Base-by-base conservation (phyloP, 2,329 filamentous ascomycete genomes). In the Phyllosticta ampelicida region DNA sequence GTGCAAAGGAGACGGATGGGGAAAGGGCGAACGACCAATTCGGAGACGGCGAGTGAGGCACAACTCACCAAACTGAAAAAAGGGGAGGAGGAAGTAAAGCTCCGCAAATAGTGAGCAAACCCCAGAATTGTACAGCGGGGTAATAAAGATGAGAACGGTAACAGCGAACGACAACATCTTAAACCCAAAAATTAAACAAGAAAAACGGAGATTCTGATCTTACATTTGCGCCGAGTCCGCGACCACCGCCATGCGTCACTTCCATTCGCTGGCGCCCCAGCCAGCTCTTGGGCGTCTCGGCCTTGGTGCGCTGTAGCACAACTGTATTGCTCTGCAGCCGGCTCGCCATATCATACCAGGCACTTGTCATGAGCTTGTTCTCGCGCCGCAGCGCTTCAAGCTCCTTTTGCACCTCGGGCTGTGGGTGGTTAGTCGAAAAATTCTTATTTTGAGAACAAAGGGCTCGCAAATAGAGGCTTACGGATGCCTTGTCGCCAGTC, bases 301-400 rank as follows among this genome's bases (percentile, higher is more conserved):
- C 83, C 64, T 87, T 80, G n/a, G 55, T 58, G 63, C 89, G 78
- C 68, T 90, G 86, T 62, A 95, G 74, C 57, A 89, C 83, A 49
- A 92, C 86, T 62, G 88, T 87, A 70, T 91, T 92, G 74, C 87
- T 90, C 73, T 94, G 89, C 64, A 95, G 73, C 55, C 89, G 80
- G 68, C 80, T 85, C 23, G 86, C 85, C 66, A 94, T 80, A 71
- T 92, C 88, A 73, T 91, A 91, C 88, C 88, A 95, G 1, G 89
- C 89, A n/a, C 85, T 87, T 23, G 86, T 78, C 65, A 95, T 89
- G 68, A 94, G 79, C 48, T 80, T 80, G 70, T 89, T 90, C 71
- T 95, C 89, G 64, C 86, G 82, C 69, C 87, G 81, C 60, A 95
- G 80, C 64, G 85, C 87, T 63, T 83, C 82, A 66, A 88, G 80